Evolutionary conservation across 768 basidiomycete species (phyloP), one percentile per base, ranked within the genome.

Genomic region (Naganishia onofrii): DNA sequence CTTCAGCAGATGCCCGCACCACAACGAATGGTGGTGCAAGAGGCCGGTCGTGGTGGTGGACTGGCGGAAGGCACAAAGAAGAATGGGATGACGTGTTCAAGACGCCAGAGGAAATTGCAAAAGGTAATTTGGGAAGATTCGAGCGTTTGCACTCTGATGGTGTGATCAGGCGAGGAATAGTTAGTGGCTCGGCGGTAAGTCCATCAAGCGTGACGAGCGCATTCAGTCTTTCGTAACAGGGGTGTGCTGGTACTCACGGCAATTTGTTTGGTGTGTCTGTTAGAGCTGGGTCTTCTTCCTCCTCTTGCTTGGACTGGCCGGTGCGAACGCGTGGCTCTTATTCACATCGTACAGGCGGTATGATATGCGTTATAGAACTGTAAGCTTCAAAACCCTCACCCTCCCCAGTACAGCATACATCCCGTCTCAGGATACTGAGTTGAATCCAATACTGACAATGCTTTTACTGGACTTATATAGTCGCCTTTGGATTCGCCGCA

Each of bases 291-390:
- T 65, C 12, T 52, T 68, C 19, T 72, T 72, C 23, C 10, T 76
- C 23, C 38, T 79, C 1, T 58, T 80, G 17, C 36, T 75, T 0
- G 65, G 63, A 1, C 29, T 80, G 26, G 69, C 77, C 0, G 32
- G 70, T 6, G 74, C 74, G 12, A 80, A 80, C 57, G 74, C 79
- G 2, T 68, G 73, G 51, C 78, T 78, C 69, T 74, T 80, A 13
- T 79, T 80, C 74, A 77, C 76, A 2, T 67, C 75, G 13, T 77
- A 76, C 60, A 75, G 78, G 57, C 77, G 73, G 10, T 80, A 80
- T 64, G 79, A 80, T 65, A 75, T 80, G 74, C 77, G 76, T 52
- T 70, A 77, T 29, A 74, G 79, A 10, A 71, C 74, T 29, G 79
- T 78, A 55, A 65, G 76, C 63, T 55, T 46, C 13, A 23, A 6